Percentiles rank a stretch among this genome's conserved stretches.
phyloP scores from a whole-genome alignment of 176 grass and related monocot species.

The Aechmea fasciata region DNA sequence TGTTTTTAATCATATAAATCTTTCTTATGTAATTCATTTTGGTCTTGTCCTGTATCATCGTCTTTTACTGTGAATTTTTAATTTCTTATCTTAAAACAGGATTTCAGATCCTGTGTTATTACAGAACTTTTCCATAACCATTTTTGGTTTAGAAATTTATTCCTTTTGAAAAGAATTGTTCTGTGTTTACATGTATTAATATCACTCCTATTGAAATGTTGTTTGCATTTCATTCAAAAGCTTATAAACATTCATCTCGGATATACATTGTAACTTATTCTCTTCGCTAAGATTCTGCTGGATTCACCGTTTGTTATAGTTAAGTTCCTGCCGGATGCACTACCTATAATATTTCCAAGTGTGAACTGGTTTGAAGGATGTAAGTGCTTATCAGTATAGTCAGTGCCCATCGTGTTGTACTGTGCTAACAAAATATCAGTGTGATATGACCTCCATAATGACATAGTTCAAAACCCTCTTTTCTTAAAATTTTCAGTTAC shows the following conservation, averaged over 20 bases:
- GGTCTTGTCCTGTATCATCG: too few species aligned
- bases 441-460: too few species aligned
- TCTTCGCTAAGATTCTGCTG: neutral
- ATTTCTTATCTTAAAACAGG: neutral
- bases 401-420: too few species aligned
- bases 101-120: neutral
- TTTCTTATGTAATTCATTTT: too few species aligned
- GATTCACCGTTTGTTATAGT: neutral
- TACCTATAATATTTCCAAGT: neutral
- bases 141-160: neutral
- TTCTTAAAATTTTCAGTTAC: too few species aligned
- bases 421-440: too few species aligned
- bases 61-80: too few species aligned
- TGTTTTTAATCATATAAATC: too few species aligned
- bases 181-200: neutral
- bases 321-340: neutral
- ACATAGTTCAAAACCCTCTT: too few species aligned
- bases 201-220: neutral
- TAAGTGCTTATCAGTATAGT: too few species aligned
- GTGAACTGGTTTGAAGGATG: too few species aligned
- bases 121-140: neutral
- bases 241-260: neutral
- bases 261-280: neutral
- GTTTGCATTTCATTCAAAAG: neutral
- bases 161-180: neutral